Evolutionary conservation across 768 basidiomycete species (phyloP), one percentile per base, ranked within the genome.

Genomic region (Coprinellus micaceus): DNA sequence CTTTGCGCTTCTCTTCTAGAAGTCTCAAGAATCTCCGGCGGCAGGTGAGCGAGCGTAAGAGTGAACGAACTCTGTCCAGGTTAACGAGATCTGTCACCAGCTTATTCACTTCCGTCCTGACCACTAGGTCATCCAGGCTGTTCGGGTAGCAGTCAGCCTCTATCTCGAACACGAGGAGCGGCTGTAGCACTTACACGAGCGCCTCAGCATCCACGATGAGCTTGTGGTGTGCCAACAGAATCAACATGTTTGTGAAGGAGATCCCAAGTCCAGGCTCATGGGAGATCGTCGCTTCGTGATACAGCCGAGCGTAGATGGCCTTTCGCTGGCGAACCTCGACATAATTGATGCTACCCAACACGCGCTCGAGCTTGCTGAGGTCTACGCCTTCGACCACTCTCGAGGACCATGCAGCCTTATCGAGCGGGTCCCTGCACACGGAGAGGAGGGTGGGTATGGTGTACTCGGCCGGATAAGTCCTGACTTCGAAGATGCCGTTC

Each of bases 201-300:
- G 95, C 95, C 28, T 93, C 89, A 25, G 82, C 83, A 70, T 97
- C 94, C 49, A 91, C 82, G 60, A 98, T 93, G 51, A 98, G 73
- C 69, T 91, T 94, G 73, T 98, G 87, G 67, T 97, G 96, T 1
- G 91, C 88, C 39, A 98, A 74, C 44, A 98, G 73, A 30, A 89
- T 67, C 2, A 98, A 79, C 91, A 96, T 96, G 44, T 85, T 82
- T 1, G 86, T 91, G 75, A 98, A 98, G 22, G 91, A 89, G 58
- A 98, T 92, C 9, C 94, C 94, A 51, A 83, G 79, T 1, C 85
- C 84, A 29, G 78, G 80, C 58, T 88, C 81, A 59, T 86, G 84
- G 2, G 84, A 80, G 29, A 94, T 81, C 61, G 68, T 77, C 2
- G 95, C 94, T 74, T 98, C 96, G 64, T 96, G 89, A 63, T 88